Percentiles rank a stretch among this genome's conserved stretches.
phyloP scores from a whole-genome alignment of 371 early-diverging fungal genomes.

The Mucor mucedo region DNA sequence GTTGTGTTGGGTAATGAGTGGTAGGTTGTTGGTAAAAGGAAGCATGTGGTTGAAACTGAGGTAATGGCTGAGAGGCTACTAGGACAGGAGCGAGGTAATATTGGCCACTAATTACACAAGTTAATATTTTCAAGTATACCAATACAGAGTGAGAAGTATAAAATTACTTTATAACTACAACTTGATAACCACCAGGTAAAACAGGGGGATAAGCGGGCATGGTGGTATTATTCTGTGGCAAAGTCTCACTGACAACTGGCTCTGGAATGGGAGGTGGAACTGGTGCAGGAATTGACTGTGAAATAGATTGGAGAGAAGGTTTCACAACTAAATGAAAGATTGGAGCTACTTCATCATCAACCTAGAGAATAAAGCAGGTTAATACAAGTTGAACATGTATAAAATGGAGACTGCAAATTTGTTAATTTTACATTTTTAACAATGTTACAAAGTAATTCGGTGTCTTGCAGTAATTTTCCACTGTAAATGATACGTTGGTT shows the following conservation, averaged over 20 bases:
- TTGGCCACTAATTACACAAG: constrained; percentile 44
- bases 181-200: constrained; percentile 50
- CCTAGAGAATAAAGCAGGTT: constrained; percentile 6
- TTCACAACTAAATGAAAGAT: constrained; percentile 57
- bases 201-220: constrained; percentile 26
- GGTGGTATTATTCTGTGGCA: not conserved
- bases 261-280: not conserved
- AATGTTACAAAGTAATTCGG: constrained; percentile 27
- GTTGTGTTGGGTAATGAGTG: not conserved
- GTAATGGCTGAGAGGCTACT: constrained; percentile 26
- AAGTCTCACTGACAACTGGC: too few relatives aligned
- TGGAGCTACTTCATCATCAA: constrained; percentile 22
- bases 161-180: constrained; percentile 45
- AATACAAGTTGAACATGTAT: not conserved
- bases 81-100: constrained; percentile 49
- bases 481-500: constrained; percentile 52
- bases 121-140: not conserved
- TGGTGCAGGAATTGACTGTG: not conserved
- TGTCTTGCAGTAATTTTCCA: constrained; percentile 44
- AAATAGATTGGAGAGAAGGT: constrained; percentile 27
- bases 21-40: constrained; percentile 5
- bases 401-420: not conserved
- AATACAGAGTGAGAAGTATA: not conserved
- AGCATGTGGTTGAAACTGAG: not conserved
- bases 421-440: constrained; percentile 35